Base-by-base conservation (phyloP, 768 basidiomycete species). In the Piloderma croceum region DNA sequence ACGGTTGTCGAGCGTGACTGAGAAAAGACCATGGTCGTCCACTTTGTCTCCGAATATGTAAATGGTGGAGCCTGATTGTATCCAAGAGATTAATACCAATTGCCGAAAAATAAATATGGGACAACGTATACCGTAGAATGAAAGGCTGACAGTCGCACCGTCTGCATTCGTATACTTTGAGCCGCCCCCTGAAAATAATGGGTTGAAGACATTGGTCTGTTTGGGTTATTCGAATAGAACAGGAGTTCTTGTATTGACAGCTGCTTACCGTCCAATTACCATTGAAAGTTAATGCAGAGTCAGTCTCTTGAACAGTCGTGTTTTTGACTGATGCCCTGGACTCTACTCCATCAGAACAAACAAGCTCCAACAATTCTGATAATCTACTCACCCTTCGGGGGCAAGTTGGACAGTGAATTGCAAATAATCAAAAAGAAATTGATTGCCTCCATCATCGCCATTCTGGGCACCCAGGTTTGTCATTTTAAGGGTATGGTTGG, bases 41-140 rank as follows among this genome's bases (percentile, higher is more conserved):
- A 68, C 71, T 49, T 71, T 72, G 55, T 73, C 72, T 3, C 73
- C 71, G 27, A 69, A 63, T 11, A 73, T 59, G 39, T 68, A 70
- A 20, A 73, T 51, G 1, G 69, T 65, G 17, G 69, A 69, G 29
- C 67, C 70, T 71, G 19, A 13, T 25, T 18, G 32, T n/a, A 38
- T 18, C 10, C 23, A 7, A 15, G 12, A 31, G 27, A 36, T 11
- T 19, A 21, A 34, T 21, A 24, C 12, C 10, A 27, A 35, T 11
- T 27, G 9, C 4, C 32, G 11, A 22, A 4, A 5, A n/a, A n/a
- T n/a, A n/a, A n/a, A n/a, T n/a, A n/a, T n/a, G n/a, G n/a, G 9
- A 7, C 13, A 18, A 11, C 4, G 40, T 55, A 12, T 40, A 72
- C 70, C 69, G 34, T 65, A 54, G 47, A 73, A 73, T 22, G 59